Percentiles rank a stretch among this genome's conserved stretches.
Evolutionary conservation across 2,329 filamentous ascomycete genomes (phyloP).

Genomic region (Penicillium polonicum): DNA sequence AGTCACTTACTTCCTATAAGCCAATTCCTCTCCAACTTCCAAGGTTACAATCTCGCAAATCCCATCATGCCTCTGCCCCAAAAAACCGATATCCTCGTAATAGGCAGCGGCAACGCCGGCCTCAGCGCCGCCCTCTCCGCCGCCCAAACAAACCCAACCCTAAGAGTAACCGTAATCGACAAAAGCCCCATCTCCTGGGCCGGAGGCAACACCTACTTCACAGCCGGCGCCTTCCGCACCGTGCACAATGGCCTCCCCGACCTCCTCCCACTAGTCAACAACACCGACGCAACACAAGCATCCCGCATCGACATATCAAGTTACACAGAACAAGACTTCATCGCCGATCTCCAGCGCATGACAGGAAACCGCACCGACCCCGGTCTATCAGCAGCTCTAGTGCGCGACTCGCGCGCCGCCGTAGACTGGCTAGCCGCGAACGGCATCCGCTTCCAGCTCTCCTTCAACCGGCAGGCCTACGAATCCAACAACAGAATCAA

Average conservation of each 20-base stretch:
- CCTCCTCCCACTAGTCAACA: slow-evolving; percentile 61
- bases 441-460: slow-evolving; percentile 59
- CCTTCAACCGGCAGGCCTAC: slow-evolving; percentile 66
- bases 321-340: slow-evolving; percentile 58
- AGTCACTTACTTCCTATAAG: background rate
- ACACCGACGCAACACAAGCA: slow-evolving; percentile 50
- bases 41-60: too few relatives aligned
- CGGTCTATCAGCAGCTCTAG: slow-evolving; percentile 49
- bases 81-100: slow-evolving; percentile 47
- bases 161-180: slow-evolving; percentile 56
- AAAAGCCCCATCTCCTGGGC: slow-evolving; percentile 59
- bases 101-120: slow-evolving; percentile 65
- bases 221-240: slow-evolving; percentile 62
- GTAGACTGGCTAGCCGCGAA: slow-evolving; percentile 57
- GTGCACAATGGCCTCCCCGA: slow-evolving; percentile 57
- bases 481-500: slow-evolving; percentile 59
- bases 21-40: background rate
- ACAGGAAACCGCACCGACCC: slow-evolving; percentile 55
- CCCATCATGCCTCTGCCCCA: background rate
- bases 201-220: slow-evolving; percentile 66
- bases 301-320: slow-evolving; percentile 57
- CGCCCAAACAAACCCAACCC: slow-evolving; percentile 40
- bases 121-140: slow-evolving; percentile 61
- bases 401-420: slow-evolving; percentile 52
- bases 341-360: slow-evolving; percentile 57